These are phyloP conservation scores for Penicillium paradoxum DNA, from an alignment of 495 filamentous ascomycete genomes.

Conservation along the genomic window DNA sequence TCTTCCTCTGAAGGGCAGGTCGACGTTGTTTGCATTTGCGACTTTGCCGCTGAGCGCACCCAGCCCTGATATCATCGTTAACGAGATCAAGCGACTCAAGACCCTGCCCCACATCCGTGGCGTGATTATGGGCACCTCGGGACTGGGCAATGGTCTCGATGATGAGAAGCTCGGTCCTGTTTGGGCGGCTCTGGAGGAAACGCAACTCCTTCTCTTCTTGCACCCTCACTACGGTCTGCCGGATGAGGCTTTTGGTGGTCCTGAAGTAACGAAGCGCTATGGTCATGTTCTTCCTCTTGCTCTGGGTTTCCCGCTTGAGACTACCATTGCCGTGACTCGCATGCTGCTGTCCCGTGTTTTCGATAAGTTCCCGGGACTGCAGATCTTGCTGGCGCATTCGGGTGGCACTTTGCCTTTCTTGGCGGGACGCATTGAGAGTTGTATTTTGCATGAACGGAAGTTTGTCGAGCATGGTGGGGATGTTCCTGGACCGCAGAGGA, in stretches of 20 bases:
- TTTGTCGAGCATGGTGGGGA: constrained; percentile 48
- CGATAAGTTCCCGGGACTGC: constrained; percentile 65
- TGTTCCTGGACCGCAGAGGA: constrained; percentile 47
- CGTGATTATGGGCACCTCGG: constrained; percentile 82
- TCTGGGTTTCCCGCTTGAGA: constrained; percentile 88
- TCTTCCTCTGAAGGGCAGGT: constrained; percentile 17
- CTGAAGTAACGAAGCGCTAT: constrained; percentile 53
- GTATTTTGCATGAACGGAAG: constrained; percentile 75
- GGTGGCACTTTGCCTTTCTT: constrained; percentile 88
- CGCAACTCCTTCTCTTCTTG: constrained; percentile 66
- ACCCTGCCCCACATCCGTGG: constrained; percentile 66
- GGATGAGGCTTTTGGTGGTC: constrained; percentile 65
- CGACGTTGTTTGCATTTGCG: constrained; percentile 70
- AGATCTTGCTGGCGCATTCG: constrained; percentile 78
- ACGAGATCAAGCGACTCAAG: constrained; percentile 58
- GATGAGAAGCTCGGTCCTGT: constrained; percentile 67
- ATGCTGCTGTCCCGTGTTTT: constrained; percentile 86
- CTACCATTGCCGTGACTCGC: constrained; percentile 81
- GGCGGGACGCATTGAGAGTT: constrained; percentile 83
- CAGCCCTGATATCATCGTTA: constrained; percentile 48
- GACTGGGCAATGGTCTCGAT: constrained; percentile 76
- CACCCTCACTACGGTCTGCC: constrained; percentile 94
- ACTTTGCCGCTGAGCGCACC: constrained; percentile 73
- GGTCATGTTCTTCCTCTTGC: constrained; percentile 86
- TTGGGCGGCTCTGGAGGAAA: constrained; percentile 61